These are phyloP conservation scores for Russula brevipes DNA, from an alignment of 768 basidiomycete species.

Conservation along the genomic window DNA sequence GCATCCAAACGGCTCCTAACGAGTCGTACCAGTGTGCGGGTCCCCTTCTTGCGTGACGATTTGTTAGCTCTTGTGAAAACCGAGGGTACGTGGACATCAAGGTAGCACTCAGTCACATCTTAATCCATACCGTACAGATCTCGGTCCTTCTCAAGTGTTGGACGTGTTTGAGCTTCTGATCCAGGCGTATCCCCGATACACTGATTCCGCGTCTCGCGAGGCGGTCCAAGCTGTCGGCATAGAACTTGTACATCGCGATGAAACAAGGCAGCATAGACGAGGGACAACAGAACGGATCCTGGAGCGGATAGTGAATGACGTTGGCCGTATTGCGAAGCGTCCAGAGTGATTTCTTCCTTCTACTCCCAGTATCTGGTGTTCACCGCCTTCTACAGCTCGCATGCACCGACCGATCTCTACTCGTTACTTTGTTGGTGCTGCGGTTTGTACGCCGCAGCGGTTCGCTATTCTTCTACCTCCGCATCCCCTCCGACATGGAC, in stretches of 20 bases:
- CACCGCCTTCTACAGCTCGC: conserved; percentile 19
- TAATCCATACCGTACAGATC: conserved; percentile 40
- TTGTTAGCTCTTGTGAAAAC: conserved; percentile 51
- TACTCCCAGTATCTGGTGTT: not conserved
- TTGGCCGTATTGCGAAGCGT: conserved; percentile 50
- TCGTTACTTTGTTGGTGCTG: conserved; percentile 70
- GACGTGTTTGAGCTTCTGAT: conserved; percentile 73
- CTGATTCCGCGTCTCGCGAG: conserved; percentile 62
- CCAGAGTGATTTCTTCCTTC: conserved; percentile 46
- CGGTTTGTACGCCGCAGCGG: conserved; percentile 51
- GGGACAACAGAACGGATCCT: conserved; percentile 67
- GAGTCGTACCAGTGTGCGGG: conserved; percentile 49
- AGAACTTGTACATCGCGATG: conserved; percentile 60
- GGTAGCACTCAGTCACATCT: not conserved
- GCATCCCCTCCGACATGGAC: conserved; percentile 45
- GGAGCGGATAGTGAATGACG: conserved; percentile 71
- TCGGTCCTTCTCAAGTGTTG: conserved; percentile 52
- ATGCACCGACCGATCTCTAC: conserved; percentile 57
- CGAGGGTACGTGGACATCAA: conserved; percentile 43
- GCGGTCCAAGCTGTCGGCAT: conserved; percentile 66
- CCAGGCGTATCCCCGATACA: conserved; percentile 73
- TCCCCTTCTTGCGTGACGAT: conserved; percentile 60
- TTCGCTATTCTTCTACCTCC: conserved; percentile 43
- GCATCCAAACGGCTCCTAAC: conserved; percentile 48
- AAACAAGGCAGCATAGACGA: conserved; percentile 45